Conservation (phyloP, 192 early-diverging fungal species). For the Entomortierella lignicola region DNA sequence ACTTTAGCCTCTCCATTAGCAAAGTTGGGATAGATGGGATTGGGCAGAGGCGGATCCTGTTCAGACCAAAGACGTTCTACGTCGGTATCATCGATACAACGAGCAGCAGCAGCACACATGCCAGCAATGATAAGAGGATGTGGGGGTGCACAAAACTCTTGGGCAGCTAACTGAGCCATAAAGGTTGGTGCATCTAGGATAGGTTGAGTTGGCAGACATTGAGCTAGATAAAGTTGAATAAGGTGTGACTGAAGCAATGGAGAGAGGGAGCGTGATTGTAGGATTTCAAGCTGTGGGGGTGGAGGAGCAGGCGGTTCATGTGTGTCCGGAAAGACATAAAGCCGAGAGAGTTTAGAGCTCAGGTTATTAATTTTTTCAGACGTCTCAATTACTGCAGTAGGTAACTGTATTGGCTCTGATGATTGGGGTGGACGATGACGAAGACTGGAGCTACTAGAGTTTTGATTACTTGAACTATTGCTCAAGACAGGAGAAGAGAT, state of each 20-base stretch:
- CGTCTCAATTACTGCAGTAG: slow-evolving; percentile 49
- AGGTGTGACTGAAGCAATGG: slow-evolving; percentile 50
- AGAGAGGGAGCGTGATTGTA: slow-evolving; percentile 47
- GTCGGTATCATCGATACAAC: slow-evolving; percentile 48
- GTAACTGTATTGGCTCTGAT: slow-evolving; percentile 27
- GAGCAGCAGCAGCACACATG: slow-evolving; percentile 40
- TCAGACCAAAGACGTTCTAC: slow-evolving; percentile 46
- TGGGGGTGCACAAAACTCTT: slow-evolving; percentile 46
- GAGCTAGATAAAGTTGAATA: slow-evolving; percentile 42
- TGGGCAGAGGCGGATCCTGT: slow-evolving; percentile 43
- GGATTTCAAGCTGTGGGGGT: slow-evolving; percentile 45
- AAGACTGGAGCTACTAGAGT: slow-evolving; percentile 29
- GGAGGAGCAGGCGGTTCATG: slow-evolving; percentile 19
- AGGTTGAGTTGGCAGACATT: slow-evolving; percentile 46
- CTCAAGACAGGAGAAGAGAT: background rate
- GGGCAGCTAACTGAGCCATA: slow-evolving; percentile 42
- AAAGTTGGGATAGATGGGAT: slow-evolving; percentile 39
- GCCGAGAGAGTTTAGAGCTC: slow-evolving; percentile 53
- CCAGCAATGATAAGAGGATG: slow-evolving; percentile 46
- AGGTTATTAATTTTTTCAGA: slow-evolving; percentile 54
- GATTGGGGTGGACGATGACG: slow-evolving; percentile 36
- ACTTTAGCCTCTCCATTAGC: slow-evolving; percentile 48
- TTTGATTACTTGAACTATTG: background rate
- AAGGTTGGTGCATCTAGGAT: slow-evolving; percentile 48
- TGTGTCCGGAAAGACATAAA: slow-evolving; percentile 45